These are phyloP conservation scores for Aspergillus neoniger DNA, from an alignment of 2,329 filamentous ascomycete species.

Conservation along the genomic window DNA sequence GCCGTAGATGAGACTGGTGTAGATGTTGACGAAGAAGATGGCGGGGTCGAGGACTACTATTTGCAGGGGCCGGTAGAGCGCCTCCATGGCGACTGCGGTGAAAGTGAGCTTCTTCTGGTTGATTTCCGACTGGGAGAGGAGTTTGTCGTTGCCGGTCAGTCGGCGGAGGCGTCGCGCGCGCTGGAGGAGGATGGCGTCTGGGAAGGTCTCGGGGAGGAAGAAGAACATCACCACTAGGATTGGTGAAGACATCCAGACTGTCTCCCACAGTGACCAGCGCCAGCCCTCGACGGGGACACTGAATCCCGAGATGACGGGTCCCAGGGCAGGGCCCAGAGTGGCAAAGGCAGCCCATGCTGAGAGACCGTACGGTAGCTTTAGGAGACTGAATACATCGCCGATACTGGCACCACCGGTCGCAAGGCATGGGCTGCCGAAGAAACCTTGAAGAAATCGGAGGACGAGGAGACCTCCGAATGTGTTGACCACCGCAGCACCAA, in stretches of 20 bases:
- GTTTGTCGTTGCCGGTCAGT: conserved; percentile 52
- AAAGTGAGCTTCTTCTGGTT: conserved; percentile 45
- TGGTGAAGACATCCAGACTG: conserved; percentile 40
- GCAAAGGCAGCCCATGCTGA: conserved; percentile 54
- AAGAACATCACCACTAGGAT: conserved; percentile 62
- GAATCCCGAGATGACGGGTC: conserved; percentile 63
- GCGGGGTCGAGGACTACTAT: conserved; percentile 64
- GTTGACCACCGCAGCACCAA: conserved; percentile 3
- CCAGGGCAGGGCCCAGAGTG: conserved; percentile 56
- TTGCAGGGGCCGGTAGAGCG: conserved; percentile 62
- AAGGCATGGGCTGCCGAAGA: conserved; percentile 11
- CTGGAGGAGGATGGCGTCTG: conserved; percentile 61
- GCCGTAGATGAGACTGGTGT: conserved; percentile 60
- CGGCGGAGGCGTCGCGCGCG: conserved; percentile 63
- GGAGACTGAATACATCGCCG: conserved; percentile 4
- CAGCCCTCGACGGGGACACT: conserved; percentile 49
- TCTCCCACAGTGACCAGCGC: conserved; percentile 26
- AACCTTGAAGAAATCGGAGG: conserved; percentile 12
- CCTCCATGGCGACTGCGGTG: conserved; percentile 35
- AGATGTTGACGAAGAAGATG: conserved; percentile 62
- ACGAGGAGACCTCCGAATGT: conserved; percentile 11
- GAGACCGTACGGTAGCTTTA: conserved; percentile 4
- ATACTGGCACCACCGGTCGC: conserved; percentile 9
- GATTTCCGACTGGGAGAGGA: conserved; percentile 63
- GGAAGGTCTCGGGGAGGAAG: conserved; percentile 64